Base-by-base conservation (phyloP, 148 eudicot species). In the Nyssa sinensis region DNA sequence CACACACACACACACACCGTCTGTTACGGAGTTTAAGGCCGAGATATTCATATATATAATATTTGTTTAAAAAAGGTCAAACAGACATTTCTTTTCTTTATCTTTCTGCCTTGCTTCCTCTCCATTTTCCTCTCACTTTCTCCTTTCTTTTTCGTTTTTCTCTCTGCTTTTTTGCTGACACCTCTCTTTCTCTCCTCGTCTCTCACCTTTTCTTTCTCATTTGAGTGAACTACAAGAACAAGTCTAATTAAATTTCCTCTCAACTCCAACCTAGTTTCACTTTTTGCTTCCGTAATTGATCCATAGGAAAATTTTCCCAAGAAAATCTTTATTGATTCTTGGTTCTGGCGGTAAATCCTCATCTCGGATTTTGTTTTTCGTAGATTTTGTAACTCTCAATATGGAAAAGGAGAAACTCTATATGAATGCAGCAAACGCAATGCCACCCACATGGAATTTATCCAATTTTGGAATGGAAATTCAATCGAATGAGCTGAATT, bases 221-320 rank as follows among this genome's bases (percentile, higher is more conserved):
- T 84, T 81, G 84, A 84, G 84, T 81, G 82, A 78, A 75, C 81
- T 81, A 67, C 84, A 84, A 84, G 62, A 59, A 62, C 77, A 37
- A 35, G n/a, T 29, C 21, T 17, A 39, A 25, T 24, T 53, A 60
- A 66, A 33, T 34, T 64, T 64, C 25, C 27, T 32, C 61, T 4
- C 64, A 7, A 9, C 17, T 49, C 39, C 35, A 31, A 63, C 61
- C 58, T 62, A 32, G 32, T 5, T 51, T 55, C 28, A 9, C 19
- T 41, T 33, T 29, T 30, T 44, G 7, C 31, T 62, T 24, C 79
- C 37, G 7, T 8, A 7, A 29, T 31, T 44, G 23, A 1, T 47
- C 61, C 24, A 47, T 28, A n/a, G n/a, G n/a, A n/a, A n/a, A n/a
- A n/a, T n/a, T n/a, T n/a, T n/a, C n/a, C n/a, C n/a, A n/a, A n/a